Base-by-base conservation (phyloP, 164 flowering plant species). In the Macadamia tetraphylla region DNA sequence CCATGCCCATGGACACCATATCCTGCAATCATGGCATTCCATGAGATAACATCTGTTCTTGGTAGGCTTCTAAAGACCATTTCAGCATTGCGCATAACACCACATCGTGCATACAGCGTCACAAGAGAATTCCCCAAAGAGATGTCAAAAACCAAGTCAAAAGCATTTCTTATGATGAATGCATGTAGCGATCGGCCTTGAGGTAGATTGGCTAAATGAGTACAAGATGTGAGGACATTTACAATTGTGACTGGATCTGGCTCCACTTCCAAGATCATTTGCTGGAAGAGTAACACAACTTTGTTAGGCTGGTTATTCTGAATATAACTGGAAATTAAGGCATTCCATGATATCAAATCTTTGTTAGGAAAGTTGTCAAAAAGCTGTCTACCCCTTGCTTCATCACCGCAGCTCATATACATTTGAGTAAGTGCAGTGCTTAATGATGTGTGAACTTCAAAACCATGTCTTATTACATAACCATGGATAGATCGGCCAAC, bases 301-400 rank as follows among this genome's bases (percentile, higher is more conserved):
- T 81, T 66, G 23, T 70, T 48, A 3, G 75, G 76, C 65, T 65
- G 74, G 65, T 74, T 74, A 55, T 67, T 80, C 58, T 69, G 74
- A 14, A 82, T 51, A 56, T 82, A 86, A 73, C 78, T 67, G 9
- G 82, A 66, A 73, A 88, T 81, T 74, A 86, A 60, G 60, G 90
- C 72, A 79, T 86, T 88, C 92, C 92, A 88, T 56, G 88, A 82
- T 44, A 87, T 69, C 67, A 82, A 29, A 77, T 88, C 92, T 67
- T 73, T 79, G 8, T 66, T 32, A 6, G 75, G 64, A 48, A 58
- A 78, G 35, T 65, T 70, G 73, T 85, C 84, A 70, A 88, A 88
- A 29, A 86, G 62, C 53, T 63, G 43, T 51, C 55, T 66, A 46
- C 84, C 86, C 12, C 72, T 62, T 67, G 61, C 65, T 60, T 81